phyloP scores from a whole-genome alignment of 108 stramenopile species.

The Pseudonitzschia multistriata region DNA sequence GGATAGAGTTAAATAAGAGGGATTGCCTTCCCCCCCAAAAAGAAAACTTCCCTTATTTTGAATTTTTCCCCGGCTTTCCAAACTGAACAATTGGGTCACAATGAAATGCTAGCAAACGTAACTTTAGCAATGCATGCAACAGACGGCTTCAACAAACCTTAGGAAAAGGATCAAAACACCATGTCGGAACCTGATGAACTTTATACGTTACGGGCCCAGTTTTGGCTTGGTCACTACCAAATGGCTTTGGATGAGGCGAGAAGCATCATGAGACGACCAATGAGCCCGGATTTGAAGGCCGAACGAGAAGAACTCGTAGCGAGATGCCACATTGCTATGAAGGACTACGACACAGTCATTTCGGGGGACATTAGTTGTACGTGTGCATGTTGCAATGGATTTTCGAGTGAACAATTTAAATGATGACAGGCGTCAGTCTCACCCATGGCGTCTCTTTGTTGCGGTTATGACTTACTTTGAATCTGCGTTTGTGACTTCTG shows the following conservation, averaged over 20 bases:
- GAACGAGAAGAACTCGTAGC: conserved; percentile 93
- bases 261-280: conserved; percentile 67
- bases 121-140: background rate
- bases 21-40: background rate
- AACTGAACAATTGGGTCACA: background rate
- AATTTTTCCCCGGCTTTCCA: background rate
- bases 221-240: conserved; percentile 95
- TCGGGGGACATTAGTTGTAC: conserved; percentile 51
- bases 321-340: conserved; percentile 81
- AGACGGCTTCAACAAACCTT: background rate
- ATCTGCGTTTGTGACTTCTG: background rate
- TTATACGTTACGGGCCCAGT: conserved; percentile 97
- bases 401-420: background rate
- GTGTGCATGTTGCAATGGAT: background rate
- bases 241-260: conserved; percentile 83
- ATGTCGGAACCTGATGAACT: conserved; percentile 94
- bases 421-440: background rate
- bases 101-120: background rate
- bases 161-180: background rate
- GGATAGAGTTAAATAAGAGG: background rate
- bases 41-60: background rate
- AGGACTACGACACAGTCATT: conserved; percentile 82
- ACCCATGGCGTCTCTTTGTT: too few species aligned
- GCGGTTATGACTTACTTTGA: too few species aligned
- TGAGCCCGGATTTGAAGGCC: conserved; percentile 71